Evolutionary conservation across 148 eudicot genomes (phyloP).

Genomic region (Fagopyrum esculentum): DNA sequence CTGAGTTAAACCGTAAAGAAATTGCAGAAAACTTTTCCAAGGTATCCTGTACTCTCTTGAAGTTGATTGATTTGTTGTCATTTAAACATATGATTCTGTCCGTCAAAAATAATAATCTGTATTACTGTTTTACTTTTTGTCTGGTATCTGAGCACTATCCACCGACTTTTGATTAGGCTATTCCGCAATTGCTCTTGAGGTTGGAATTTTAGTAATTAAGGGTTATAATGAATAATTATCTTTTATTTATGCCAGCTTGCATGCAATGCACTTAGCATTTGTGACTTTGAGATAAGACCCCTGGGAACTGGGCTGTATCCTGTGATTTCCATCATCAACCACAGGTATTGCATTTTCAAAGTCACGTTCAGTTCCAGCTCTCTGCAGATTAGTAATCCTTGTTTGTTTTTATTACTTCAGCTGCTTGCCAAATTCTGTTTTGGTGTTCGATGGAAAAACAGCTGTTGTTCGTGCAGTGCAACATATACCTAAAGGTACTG

Average conservation of each 20-base stretch:
- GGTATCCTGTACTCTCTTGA: slow-evolving; percentile 32
- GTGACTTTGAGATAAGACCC: slow-evolving; percentile 83
- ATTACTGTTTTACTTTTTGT: neutral
- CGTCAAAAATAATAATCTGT: neutral
- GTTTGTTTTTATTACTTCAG: slow-evolving; percentile 35
- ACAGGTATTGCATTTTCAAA: slow-evolving; percentile 43
- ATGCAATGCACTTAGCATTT: slow-evolving; percentile 90
- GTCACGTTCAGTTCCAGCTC: neutral
- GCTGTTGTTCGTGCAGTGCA: slow-evolving; percentile 85
- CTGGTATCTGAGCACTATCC: neutral
- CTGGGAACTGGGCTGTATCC: slow-evolving; percentile 85
- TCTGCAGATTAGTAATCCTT: neutral
- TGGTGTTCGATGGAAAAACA: slow-evolving; percentile 71
- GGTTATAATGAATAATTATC: slow-evolving; percentile 12
- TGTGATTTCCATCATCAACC: slow-evolving; percentile 71
- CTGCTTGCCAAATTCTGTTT: slow-evolving; percentile 84
- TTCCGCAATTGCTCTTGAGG: neutral
- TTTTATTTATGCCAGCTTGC: slow-evolving; percentile 53
- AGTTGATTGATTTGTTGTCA: neutral
- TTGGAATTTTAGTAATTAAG: neutral
- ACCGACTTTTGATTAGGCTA: neutral
- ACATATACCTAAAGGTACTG: slow-evolving; percentile 79
- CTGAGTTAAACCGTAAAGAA: slow-evolving; percentile 56
- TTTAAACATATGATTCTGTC: neutral
- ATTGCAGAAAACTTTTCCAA: slow-evolving; percentile 82